Evolutionary conservation across 2,329 filamentous ascomycete genomes (phyloP).

Genomic region (Pyricularia pennisetigena): DNA sequence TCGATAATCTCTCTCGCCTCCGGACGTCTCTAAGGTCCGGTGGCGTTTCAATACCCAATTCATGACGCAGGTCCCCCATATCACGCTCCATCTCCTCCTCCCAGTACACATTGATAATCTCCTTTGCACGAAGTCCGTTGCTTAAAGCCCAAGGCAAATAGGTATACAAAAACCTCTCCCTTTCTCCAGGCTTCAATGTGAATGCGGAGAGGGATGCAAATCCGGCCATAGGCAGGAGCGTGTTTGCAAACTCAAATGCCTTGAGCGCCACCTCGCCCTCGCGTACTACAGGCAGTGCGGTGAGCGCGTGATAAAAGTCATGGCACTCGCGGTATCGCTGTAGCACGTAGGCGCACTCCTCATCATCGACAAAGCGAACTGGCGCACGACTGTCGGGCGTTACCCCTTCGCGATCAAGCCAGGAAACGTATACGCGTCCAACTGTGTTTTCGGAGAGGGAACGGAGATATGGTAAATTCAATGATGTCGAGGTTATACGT

Average conservation of each 20-base stretch:
- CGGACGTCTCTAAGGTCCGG: constrained; percentile 76
- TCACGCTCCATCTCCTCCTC: constrained; percentile 85
- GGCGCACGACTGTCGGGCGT: constrained; percentile 76
- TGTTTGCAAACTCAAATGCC: constrained; percentile 95
- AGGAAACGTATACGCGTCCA: constrained; percentile 72
- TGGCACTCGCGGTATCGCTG: constrained; percentile 96
- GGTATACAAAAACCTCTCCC: constrained; percentile 59
- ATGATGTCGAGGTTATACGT: constrained; percentile 69
- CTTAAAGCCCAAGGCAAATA: constrained; percentile 87
- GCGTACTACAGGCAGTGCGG: constrained; percentile 76
- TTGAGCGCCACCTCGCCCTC: constrained; percentile 96
- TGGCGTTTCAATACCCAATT: constrained; percentile 78
- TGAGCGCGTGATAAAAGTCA: constrained; percentile 95
- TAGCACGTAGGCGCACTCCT: constrained; percentile 97
- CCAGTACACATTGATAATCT: constrained; percentile 96
- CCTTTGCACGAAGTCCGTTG: constrained; percentile 67
- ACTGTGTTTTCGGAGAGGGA: constrained; percentile 62
- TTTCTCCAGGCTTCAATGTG: constrained; percentile 74
- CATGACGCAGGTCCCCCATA: constrained; percentile 59
- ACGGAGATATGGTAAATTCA: constrained; percentile 60
- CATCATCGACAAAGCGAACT: constrained; percentile 88
- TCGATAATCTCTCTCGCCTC: constrained; percentile 58
- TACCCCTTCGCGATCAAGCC: constrained; percentile 92
- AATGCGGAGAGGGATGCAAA: constrained; percentile 77
- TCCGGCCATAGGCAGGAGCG: constrained; percentile 88